Evolutionary conservation across 805 yeast species (phyloP).

Genomic region (Zygosaccharomyces bailii): DNA sequence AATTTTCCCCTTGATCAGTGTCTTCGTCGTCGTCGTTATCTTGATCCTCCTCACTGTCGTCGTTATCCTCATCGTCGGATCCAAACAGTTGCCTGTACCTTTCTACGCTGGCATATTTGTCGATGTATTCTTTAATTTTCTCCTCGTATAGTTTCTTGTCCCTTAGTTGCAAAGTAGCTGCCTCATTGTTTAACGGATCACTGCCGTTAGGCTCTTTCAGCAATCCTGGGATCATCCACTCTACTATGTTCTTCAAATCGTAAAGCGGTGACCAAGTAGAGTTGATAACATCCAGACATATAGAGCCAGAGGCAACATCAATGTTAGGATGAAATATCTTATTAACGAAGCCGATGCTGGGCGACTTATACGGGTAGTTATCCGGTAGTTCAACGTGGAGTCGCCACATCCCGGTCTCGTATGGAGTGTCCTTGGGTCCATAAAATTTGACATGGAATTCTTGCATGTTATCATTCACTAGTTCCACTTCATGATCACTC

Average conservation of each 20-base stretch:
- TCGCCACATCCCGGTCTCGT: slow-evolving; percentile 86
- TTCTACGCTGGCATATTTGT: slow-evolving; percentile 56
- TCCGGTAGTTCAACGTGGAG: slow-evolving; percentile 91
- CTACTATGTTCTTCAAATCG: slow-evolving; percentile 86
- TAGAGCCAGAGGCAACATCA: slow-evolving; percentile 86
- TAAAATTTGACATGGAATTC: slow-evolving; percentile 80
- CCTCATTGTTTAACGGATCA: slow-evolving; percentile 90
- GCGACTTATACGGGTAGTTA: slow-evolving; percentile 92
- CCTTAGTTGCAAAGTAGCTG: slow-evolving; percentile 71
- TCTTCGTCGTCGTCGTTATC: slow-evolving; percentile 35
- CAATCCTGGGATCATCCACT: slow-evolving; percentile 87
- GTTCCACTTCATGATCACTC: slow-evolving; percentile 86
- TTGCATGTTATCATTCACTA: slow-evolving; percentile 79
- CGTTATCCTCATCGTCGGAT: slow-evolving; percentile 48
- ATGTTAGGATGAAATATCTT: slow-evolving; percentile 94
- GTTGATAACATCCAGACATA: slow-evolving; percentile 92
- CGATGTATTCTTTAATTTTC: slow-evolving; percentile 70
- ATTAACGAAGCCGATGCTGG: slow-evolving; percentile 90
- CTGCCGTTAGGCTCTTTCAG: slow-evolving; percentile 89
- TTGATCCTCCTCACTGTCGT: too few relatives aligned
- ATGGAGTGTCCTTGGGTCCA: slow-evolving; percentile 87
- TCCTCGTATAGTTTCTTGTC: slow-evolving; percentile 64
- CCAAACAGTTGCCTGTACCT: slow-evolving; percentile 41
- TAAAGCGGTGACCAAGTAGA: slow-evolving; percentile 99
- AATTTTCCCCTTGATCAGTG: slow-evolving; percentile 32